Conservation (phyloP, 2,329 filamentous ascomycete species). For the Sordariomycetes sp. region DNA sequence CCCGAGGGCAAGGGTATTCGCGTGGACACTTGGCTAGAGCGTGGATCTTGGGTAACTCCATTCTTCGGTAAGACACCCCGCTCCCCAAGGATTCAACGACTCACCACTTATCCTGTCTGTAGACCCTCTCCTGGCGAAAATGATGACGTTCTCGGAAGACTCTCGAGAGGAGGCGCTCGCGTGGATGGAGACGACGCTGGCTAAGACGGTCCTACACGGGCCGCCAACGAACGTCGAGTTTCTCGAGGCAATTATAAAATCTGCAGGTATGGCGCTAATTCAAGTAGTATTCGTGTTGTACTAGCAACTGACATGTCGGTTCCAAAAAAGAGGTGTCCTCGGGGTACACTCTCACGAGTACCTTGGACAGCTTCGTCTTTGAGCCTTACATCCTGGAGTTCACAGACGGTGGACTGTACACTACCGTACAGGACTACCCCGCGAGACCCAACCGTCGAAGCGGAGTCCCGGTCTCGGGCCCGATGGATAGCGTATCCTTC, state of each 20-base stretch:
- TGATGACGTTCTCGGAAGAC: slow-evolving; percentile 36
- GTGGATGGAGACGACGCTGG: slow-evolving; percentile 18
- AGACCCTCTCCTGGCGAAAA: slow-evolving; percentile 43
- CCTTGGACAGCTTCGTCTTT: slow-evolving; percentile 23
- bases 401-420: slow-evolving; percentile 43
- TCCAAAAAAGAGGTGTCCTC: slow-evolving; percentile 24
- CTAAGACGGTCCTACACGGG: slow-evolving; percentile 23
- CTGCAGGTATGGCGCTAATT: slow-evolving; percentile 9
- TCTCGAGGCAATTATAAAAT: slow-evolving; percentile 34
- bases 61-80: slow-evolving; percentile 28
- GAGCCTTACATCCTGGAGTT: slow-evolving; percentile 38
- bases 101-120: not conserved
- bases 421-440: slow-evolving; percentile 47
- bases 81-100: no score
- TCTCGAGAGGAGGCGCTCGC: slow-evolving; percentile 9
- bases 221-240: slow-evolving; percentile 47
- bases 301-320: no score
- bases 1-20: slow-evolving; percentile 34
- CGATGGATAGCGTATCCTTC: slow-evolving; percentile 50
- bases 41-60: slow-evolving; percentile 43
- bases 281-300: no score
- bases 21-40: slow-evolving; percentile 54
- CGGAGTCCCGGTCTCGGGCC: slow-evolving; percentile 48
- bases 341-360: slow-evolving; percentile 46
- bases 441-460: slow-evolving; percentile 44